These are phyloP conservation scores for Pholiota adiposa DNA, from an alignment of 1,284 basidiomycete species.

Conservation along the genomic window DNA sequence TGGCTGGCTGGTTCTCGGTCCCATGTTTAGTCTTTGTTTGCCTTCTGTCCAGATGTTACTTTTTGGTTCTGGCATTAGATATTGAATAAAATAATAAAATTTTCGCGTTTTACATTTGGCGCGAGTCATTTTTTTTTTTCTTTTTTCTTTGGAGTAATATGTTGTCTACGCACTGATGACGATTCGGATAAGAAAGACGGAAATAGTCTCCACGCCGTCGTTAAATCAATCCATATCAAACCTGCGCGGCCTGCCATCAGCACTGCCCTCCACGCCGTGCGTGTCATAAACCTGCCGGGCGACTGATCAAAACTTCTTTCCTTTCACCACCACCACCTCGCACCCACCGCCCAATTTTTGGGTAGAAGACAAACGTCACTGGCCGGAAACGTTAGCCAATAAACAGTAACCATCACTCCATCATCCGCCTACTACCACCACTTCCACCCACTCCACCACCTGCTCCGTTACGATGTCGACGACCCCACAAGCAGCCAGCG, in stretches of 20 bases:
- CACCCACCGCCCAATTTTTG: not conserved
- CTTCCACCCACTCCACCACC: not conserved
- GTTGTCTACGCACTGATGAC: no score
- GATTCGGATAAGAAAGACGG: no score
- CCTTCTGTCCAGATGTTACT: not conserved
- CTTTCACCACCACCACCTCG: not conserved
- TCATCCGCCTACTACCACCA: not conserved
- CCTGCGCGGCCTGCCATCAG: not conserved
- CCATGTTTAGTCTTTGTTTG: not conserved
- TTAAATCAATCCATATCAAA: no score
- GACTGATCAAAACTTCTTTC: not conserved
- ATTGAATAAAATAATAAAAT: not conserved
- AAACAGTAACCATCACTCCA: not conserved
- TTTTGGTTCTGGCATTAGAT: not conserved
- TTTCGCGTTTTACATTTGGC: not conserved
- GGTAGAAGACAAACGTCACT: not conserved
- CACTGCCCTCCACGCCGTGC: not conserved
- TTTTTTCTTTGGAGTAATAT: no score
- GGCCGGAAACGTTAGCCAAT: not conserved
- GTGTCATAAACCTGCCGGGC: not conserved
- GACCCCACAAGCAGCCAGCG: slow-evolving; percentile 44
- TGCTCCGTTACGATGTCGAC: slow-evolving; percentile 3
- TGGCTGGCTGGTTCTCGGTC: slow-evolving; percentile 20
- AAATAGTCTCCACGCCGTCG: no score
- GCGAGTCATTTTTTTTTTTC: not conserved